Evolutionary conservation across 106 monocot species (phyloP).

Genomic region (Narthecium ossifragum): DNA sequence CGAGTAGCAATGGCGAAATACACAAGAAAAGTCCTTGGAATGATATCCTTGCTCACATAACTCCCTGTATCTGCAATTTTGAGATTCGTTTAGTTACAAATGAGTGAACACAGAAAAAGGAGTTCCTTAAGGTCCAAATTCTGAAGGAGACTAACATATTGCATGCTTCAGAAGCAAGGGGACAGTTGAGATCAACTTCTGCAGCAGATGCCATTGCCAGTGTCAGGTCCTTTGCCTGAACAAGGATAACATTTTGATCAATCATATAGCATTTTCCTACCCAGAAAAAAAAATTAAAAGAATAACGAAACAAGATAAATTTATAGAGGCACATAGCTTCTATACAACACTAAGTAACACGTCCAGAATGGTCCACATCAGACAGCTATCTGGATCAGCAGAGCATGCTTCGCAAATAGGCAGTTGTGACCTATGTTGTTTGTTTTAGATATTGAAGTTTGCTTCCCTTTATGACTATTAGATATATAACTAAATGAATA

Average conservation of each 20-base stretch:
- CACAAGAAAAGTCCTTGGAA: conserved; percentile 80
- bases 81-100: not conserved
- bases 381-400: not conserved
- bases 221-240: conserved; percentile 82
- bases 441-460: no score
- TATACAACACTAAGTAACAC: no score
- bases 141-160: conserved; percentile 45
- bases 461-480: no score
- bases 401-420: no score
- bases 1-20: conserved; percentile 63
- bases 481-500: no score
- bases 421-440: no score
- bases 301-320: no score
- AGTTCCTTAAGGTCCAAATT: not conserved
- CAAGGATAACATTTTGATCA: not conserved
- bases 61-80: conserved; percentile 53
- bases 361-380: no score
- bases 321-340: no score
- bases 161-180: conserved; percentile 44
- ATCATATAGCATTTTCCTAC: not conserved
- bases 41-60: conserved; percentile 53
- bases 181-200: conserved; percentile 46
- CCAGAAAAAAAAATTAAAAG: no score
- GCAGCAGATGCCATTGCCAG: conserved; percentile 60
- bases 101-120: not conserved